Conservation (phyloP, 768 basidiomycete genomes). For the Mycena crocata region DNA sequence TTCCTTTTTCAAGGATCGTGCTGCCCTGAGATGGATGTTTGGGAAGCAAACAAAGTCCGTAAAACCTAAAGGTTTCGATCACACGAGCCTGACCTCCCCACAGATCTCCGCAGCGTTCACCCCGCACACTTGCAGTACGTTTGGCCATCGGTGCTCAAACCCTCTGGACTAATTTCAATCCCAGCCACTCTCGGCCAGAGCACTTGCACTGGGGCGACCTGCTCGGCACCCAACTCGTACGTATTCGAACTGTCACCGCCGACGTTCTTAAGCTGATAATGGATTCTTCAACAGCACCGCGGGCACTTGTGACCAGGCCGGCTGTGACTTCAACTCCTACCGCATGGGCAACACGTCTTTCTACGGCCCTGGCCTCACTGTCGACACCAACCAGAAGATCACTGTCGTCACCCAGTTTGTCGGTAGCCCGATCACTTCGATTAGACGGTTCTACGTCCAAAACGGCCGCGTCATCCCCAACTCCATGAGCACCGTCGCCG, state of each 20-base stretch:
- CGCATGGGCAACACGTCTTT: constrained; percentile 56
- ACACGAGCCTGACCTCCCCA: constrained; percentile 2
- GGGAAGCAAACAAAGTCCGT: constrained; percentile 27
- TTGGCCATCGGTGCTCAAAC: constrained; percentile 18
- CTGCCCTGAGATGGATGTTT: constrained; percentile 36
- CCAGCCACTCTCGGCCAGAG: constrained; percentile 45
- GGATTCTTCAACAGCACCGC: constrained; percentile 34
- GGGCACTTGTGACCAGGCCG: constrained; percentile 53
- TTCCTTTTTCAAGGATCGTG: constrained; percentile 24
- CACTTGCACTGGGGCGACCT: constrained; percentile 48
- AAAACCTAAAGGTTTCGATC: constrained; percentile 46
- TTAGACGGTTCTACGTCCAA: constrained; percentile 58
- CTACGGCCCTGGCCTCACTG: constrained; percentile 52
- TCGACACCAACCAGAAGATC: constrained; percentile 53
- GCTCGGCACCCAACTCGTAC: constrained; percentile 36
- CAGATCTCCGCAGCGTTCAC: constrained; percentile 50
- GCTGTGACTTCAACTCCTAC: constrained; percentile 63
- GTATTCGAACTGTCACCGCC: background rate
- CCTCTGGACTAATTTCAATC: constrained; percentile 6
- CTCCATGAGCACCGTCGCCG: constrained; percentile 50
- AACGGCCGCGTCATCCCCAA: constrained; percentile 56
- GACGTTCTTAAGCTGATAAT: constrained; percentile 6
- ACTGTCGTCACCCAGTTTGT: constrained; percentile 52
- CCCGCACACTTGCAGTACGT: constrained; percentile 51
- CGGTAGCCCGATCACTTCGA: constrained; percentile 52